Base-by-base conservation (phyloP, 305 asterid genomes). In the Striga hermonthica region DNA sequence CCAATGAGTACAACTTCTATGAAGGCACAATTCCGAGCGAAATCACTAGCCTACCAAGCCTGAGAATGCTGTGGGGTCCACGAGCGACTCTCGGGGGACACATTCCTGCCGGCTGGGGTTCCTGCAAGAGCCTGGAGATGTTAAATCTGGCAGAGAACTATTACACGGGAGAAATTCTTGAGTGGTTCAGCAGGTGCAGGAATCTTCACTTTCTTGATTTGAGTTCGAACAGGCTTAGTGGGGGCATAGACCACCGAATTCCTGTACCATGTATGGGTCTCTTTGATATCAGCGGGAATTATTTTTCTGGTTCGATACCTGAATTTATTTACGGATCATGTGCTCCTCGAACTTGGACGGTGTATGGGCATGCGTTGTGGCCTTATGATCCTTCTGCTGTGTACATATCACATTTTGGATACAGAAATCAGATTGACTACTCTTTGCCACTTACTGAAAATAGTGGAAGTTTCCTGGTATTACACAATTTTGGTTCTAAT, bases 1-100 rank as follows among this genome's bases (percentile, higher is more conserved):
- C 37, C 7, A 90, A 86, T 55, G 98, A 93, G 72, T 90, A 66
- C 72, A 93, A 93, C 70, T 88, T 86, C 66, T 93, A 72, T 0
- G 86, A 86, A 70, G 95, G 97, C 4, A 72, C 81, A 4, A 70
- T 93, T 31, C 96, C 98, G 1, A 53, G 60, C 7, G 87, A 73
- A 67, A 79, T 90, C 36, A 60, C 82, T 7, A 43, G 74, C n/a
- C 86, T 90, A n/a, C 28, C 86, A 8, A 79, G 83, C 76, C 73
- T 90, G 89, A 78, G 79, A 78, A 77, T 90, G 86, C 12, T 90
- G 68, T 88, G 96, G 97, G 89, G 84, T 44, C 96, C 97, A 1
- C 67, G 88, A 70, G 84, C 96, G 50, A 84, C 77, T 58, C 83
- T 86, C 6, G 82, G 75, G 41, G 97, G 93, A 16, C 53, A 71